Base-by-base conservation (phyloP, 306 rosid genomes). In the Fragaria nilgerrensis region DNA sequence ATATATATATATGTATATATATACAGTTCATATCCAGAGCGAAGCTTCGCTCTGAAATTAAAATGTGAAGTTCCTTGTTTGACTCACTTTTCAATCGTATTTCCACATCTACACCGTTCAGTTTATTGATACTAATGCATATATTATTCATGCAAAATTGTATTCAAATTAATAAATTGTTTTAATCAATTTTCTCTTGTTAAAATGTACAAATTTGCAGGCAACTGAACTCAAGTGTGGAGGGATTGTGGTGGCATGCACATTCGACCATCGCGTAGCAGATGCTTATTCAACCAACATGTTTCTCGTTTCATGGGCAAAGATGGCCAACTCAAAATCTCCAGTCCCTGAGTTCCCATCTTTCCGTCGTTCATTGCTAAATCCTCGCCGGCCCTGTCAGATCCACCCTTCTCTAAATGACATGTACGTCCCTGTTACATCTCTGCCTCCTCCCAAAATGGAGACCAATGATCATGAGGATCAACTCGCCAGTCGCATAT, bases 221-320 rank as follows among this genome's bases (percentile, higher is more conserved):
- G 89, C 47, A 27, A 91, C 97, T 2, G 84, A 82, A 41, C 80
- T 93, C 13, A 82, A 79, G 47, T 93, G 98, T 63, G 97, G 98
- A 9, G 97, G 96, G 1, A 43, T 91, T 70, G 83, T 93, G 66
- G 92, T 91, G 53, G 89, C 84, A 25, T 93, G 98, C 87, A 77
- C 89, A 14, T 93, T 93, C 68, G 98, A 93, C 80, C 98, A 93
- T 75, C 91, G 98, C 32, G 78, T 93, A 16, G 90, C 98, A 0
- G 98, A 91, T 71, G 97, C 93, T 5, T 83, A 91, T 68, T 91
- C 98, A 16, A 25, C 90, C 49, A 87, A 93, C 89, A 89, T 93
- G 95, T 89, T 93, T 17, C 74, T 93, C 1, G 86, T 89, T 1
- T 80, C 91, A 25, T 93, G 98, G 98, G 93, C 97, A 12, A 50